Evolutionary conservation across 306 rosid species (phyloP).

Genomic region (Prunus armeniaca): DNA sequence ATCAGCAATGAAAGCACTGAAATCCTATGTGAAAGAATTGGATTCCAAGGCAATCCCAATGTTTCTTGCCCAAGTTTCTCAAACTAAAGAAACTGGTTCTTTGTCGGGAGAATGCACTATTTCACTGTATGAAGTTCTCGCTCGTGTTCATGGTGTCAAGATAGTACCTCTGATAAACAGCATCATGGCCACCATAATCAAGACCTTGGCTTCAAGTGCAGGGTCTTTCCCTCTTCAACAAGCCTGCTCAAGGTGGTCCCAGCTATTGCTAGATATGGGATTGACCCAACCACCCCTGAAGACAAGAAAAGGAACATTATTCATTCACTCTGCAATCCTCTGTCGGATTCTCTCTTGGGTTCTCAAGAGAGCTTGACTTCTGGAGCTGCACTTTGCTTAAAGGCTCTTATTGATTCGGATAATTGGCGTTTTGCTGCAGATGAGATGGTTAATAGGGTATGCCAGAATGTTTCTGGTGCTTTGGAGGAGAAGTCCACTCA

Average conservation of each 20-base stretch:
- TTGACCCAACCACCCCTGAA: slow-evolving; percentile 83
- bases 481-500: slow-evolving; percentile 69
- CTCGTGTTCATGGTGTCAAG: slow-evolving; percentile 78
- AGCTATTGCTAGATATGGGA: slow-evolving; percentile 81
- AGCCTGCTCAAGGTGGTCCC: slow-evolving; percentile 87
- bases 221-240: slow-evolving; percentile 87
- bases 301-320: slow-evolving; percentile 60
- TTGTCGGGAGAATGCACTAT: slow-evolving; percentile 72
- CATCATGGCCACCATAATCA: slow-evolving; percentile 71
- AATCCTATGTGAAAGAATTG: slow-evolving; percentile 71
- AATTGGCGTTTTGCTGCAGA: slow-evolving; percentile 87
- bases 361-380: slow-evolving; percentile 75
- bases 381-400: slow-evolving; percentile 85
- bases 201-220: slow-evolving; percentile 78
- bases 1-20: slow-evolving; percentile 76
- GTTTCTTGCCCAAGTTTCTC: slow-evolving; percentile 92
- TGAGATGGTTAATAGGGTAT: slow-evolving; percentile 81
- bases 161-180: slow-evolving; percentile 71
- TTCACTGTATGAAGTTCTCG: slow-evolving; percentile 83
- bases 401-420: slow-evolving; percentile 80
- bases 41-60: slow-evolving; percentile 71
- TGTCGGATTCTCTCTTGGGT: slow-evolving; percentile 63
- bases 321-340: slow-evolving; percentile 73
- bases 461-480: slow-evolving; percentile 81
- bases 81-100: slow-evolving; percentile 68